Evolutionary conservation across 192 early-diverging fungal species (phyloP).

Genomic region (Entomortierella parvispora): DNA sequence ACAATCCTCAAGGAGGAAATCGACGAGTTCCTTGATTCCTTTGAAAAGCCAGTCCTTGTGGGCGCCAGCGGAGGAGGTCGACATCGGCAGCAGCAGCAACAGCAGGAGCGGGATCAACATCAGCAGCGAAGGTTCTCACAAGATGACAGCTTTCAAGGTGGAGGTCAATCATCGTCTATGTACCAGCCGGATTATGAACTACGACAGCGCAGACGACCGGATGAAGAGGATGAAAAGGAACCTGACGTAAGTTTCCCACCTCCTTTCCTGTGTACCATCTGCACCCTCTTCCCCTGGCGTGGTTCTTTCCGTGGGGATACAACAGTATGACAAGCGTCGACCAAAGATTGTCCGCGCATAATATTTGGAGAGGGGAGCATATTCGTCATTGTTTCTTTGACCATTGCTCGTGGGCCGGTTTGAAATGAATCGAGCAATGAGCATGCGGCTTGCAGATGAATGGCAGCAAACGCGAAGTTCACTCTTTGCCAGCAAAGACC

Average conservation of each 20-base stretch:
- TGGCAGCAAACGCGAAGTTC: too few relatives aligned
- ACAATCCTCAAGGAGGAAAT: constrained; percentile 30
- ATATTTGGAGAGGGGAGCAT: too few relatives aligned
- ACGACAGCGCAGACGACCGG: constrained; percentile 12
- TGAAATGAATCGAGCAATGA: too few relatives aligned
- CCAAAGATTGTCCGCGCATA: too few relatives aligned
- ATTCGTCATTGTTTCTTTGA: too few relatives aligned
- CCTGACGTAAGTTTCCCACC: constrained; percentile 24
- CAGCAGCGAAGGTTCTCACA: constrained; percentile 4
- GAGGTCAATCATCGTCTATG: constrained; percentile 6
- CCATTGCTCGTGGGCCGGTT: too few relatives aligned
- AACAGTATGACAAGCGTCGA: too few relatives aligned
- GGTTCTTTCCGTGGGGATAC: too few relatives aligned
- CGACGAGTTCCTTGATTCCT: constrained; percentile 12
- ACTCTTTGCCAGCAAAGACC: too few relatives aligned
- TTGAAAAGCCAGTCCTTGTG: constrained; percentile 18
- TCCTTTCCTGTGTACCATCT: not conserved
- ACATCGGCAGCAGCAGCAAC: not conserved
- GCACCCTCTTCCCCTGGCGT: not conserved
- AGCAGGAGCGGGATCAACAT: not conserved
- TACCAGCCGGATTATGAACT: constrained; percentile 29
- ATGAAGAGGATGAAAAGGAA: constrained; percentile 15
- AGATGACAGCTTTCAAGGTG: constrained; percentile 10
- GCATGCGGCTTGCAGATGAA: too few relatives aligned
- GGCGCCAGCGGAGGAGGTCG: not conserved